Conservation (phyloP, 2,329 filamentous ascomycete species). For the Microcyclospora pomicola region DNA sequence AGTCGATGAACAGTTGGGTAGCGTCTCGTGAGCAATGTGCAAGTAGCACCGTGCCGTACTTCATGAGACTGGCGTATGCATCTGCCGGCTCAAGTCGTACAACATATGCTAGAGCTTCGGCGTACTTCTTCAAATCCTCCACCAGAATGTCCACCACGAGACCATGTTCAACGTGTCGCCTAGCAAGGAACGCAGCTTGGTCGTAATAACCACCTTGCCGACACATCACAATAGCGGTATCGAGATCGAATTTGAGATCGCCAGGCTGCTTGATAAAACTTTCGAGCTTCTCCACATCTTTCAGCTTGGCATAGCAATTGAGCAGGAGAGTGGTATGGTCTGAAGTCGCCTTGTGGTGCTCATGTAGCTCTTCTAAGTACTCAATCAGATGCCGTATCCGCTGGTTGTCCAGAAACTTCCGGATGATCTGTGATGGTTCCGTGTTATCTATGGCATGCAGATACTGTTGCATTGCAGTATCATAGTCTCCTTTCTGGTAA, state of each 20-base stretch:
- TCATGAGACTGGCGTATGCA: constrained; percentile 83
- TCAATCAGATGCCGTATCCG: constrained; percentile 94
- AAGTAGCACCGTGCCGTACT: constrained; percentile 81
- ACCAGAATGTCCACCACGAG: constrained; percentile 91
- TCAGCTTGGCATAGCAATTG: constrained; percentile 96
- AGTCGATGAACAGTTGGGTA: constrained; percentile 81
- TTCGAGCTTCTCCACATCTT: constrained; percentile 91
- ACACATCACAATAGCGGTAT: constrained; percentile 95
- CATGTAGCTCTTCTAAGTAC: constrained; percentile 90
- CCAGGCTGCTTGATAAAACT: constrained; percentile 92
- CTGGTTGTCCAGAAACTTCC: constrained; percentile 95
- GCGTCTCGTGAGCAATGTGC: constrained; percentile 73
- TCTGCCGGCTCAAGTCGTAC: constrained; percentile 71
- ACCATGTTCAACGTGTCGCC: constrained; percentile 86
- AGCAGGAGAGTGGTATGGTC: constrained; percentile 90
- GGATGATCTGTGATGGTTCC: constrained; percentile 88
- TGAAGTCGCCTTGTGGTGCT: constrained; percentile 81
- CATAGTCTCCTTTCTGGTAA: constrained; percentile 90
- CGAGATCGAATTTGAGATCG: constrained; percentile 89
- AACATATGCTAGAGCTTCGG: constrained; percentile 79
- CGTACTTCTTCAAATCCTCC: constrained; percentile 84
- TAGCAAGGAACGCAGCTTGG: constrained; percentile 88
- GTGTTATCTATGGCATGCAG: constrained; percentile 91
- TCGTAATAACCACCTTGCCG: constrained; percentile 93
- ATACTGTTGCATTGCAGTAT: constrained; percentile 98